Evolutionary conservation across 495 filamentous ascomycete species (phyloP).

Genomic region (Lasiosphaeria miniovina): DNA sequence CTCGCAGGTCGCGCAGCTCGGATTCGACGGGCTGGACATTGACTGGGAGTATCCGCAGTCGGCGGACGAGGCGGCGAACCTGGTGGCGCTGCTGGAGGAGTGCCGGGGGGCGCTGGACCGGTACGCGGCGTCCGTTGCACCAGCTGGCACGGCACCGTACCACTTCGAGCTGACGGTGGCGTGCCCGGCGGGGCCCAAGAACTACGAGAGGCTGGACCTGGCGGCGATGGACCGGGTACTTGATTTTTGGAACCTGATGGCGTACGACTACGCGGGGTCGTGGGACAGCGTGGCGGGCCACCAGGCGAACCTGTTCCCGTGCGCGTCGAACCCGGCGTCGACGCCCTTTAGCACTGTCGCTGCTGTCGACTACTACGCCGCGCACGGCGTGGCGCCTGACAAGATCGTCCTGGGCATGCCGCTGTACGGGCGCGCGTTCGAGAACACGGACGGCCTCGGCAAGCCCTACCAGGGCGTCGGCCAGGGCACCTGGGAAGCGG

Average conservation of each 20-base stretch:
- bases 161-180: constrained; percentile 86
- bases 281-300: constrained; percentile 77
- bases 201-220: constrained; percentile 74
- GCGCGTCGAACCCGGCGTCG: constrained; percentile 47
- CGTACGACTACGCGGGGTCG: constrained; percentile 73
- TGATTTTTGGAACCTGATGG: constrained; percentile 96
- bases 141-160: constrained; percentile 25
- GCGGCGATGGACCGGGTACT: constrained; percentile 72
- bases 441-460: constrained; percentile 72
- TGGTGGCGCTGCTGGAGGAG: constrained; percentile 68
- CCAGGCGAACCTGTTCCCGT: constrained; percentile 73
- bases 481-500: constrained; percentile 78
- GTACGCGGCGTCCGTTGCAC: constrained; percentile 46
- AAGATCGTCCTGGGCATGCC: constrained; percentile 93
- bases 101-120: constrained; percentile 61
- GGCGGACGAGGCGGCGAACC: constrained; percentile 63
- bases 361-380: constrained; percentile 66
- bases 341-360: constrained; percentile 76
- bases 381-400: constrained; percentile 53
- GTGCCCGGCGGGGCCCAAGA: constrained; percentile 58
- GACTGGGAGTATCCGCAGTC: constrained; percentile 62
- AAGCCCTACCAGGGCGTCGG: constrained; percentile 66
- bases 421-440: constrained; percentile 84
- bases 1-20: constrained; percentile 55
- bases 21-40: constrained; percentile 59